Evolutionary conservation across 805 yeast genomes (phyloP), one percentile per base, ranked within the genome.

Genomic region (Nakazawaea molendinolei): DNA sequence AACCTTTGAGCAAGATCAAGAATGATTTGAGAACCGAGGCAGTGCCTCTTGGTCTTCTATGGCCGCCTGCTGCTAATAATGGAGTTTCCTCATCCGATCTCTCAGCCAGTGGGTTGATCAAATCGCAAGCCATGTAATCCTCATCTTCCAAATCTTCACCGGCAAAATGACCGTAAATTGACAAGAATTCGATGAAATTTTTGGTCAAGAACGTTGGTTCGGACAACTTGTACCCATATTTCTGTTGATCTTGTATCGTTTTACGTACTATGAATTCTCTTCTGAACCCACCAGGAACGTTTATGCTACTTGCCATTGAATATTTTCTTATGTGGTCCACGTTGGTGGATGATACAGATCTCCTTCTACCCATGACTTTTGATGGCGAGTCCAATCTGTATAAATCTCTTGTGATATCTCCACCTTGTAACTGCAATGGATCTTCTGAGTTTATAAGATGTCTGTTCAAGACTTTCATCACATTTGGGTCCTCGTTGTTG

Each of bases 261-360:
- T 48, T 55, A 31, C 37, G 49, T 22, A 71, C 55, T 20, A 83
- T 58, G 46, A 69, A 83, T 40, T 80, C 85, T 47, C 94, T 64
- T 55, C 94, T 67, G 55, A 84, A 84, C 0, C 92, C 94, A 35
- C 92, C 92, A 0, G 94, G 94, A 8, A 83, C 79, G 44, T 81
- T 76, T 28, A 84, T 53, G 1, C 76, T 76, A 37, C 84, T 72
- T 0, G 89, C 90, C 9, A 67, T 60, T 0, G 86, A 76, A 10
- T 74, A 76, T 33, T 84, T 60, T 47, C 87, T 63, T 8, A 50
- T 50, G 4, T 51, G 34, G 18, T 55, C 65, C 17, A 52, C 42
- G 4, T 45, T 35, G 1, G 48, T 28, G 27, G 53, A 56, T n/a
- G 47, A 39, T 2, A 54, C 55, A 5, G 58, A 47, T 24, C 51